These are phyloP conservation scores for Hypocrella siamensis DNA, from an alignment of 2,329 filamentous ascomycete species.

Conservation along the genomic window DNA sequence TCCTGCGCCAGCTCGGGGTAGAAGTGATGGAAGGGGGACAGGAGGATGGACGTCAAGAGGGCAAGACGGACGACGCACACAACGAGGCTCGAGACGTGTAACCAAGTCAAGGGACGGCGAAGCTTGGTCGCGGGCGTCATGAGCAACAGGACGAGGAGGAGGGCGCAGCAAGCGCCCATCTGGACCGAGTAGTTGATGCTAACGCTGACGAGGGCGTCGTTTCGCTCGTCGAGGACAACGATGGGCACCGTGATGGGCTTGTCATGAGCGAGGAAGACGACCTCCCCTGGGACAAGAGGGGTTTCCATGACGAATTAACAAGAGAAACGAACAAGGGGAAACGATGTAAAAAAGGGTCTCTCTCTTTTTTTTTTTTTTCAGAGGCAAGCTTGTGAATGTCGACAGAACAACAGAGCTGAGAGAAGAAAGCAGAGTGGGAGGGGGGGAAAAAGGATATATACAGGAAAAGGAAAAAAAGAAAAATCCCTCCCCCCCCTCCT, in stretches of 20 bases:
- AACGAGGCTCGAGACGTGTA: constrained; percentile 47
- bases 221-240: constrained; percentile 15
- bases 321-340: neutral
- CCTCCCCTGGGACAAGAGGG: neutral
- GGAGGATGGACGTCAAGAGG: constrained; percentile 42
- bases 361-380: no score
- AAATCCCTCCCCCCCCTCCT: no score
- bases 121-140: constrained; percentile 54
- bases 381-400: no score
- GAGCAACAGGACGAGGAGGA: constrained; percentile 49
- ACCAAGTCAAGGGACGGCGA: constrained; percentile 43
- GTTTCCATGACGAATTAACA: no score
- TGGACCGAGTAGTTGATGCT: constrained; percentile 54
- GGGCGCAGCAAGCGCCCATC: constrained; percentile 49
- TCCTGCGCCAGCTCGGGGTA: constrained; percentile 45
- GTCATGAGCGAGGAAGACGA: constrained; percentile 17
- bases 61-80: constrained; percentile 44
- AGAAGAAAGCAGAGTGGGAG: neutral
- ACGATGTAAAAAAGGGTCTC: neutral
- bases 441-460: neutral
- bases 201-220: constrained; percentile 17
- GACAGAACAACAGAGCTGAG: neutral
- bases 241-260: constrained; percentile 15
- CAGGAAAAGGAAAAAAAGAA: no score
- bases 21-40: constrained; percentile 42